Evolutionary conservation across 345 rosid species (phyloP), one percentile per base, ranked within the genome.

Genomic region (Pugionium cornutum): DNA sequence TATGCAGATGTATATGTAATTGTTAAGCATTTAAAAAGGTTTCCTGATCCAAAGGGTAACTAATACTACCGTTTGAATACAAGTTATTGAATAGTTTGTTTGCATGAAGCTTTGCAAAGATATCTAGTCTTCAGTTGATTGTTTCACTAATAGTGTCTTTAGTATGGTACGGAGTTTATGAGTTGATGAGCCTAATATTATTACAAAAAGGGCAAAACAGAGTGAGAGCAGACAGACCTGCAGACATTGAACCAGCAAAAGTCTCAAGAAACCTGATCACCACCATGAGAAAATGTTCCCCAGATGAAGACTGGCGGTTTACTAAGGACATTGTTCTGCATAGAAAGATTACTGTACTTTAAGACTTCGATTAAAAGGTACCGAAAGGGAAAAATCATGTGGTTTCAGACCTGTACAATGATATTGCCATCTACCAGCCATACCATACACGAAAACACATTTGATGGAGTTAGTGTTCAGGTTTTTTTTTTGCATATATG

Each of bases 211-310:
- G 46, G 25, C 7, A 58, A 33, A 33, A 31, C 39, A 2, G 57
- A 62, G 60, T 6, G 35, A 37, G 48, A 34, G 43, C n/a, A 31
- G 34, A 62, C 75, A 64, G 32, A 89, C 96, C 97, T 75, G 97
- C 87, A 75, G 98, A 92, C 87, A 88, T 55, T 49, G 99, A 94
- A 35, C 97, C 97, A 72, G 83, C 86, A 83, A 94, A 94, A 66
- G 92, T 94, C 79, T 94, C 99, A 27, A 94, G 90, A 85, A 88
- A 94, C 81, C 92, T 79, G 62, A 94, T 79, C 58, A 90, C 65
- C 82, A 90, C 81, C 88, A 85, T 83, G 63, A 94, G 51, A 68
- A 94, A 79, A 81, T 82, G 83, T 75, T 84, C 79, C 11, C 81
- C 84, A 69, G 87, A 77, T 31, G 77, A 82, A 61, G 69, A 62